A percentile compares a stretch with the other conserved stretches of the same genome.
These are phyloP conservation scores for Naganishia vishniacii DNA, from an alignment of 768 basidiomycete genomes.

Conservation along the genomic window DNA sequence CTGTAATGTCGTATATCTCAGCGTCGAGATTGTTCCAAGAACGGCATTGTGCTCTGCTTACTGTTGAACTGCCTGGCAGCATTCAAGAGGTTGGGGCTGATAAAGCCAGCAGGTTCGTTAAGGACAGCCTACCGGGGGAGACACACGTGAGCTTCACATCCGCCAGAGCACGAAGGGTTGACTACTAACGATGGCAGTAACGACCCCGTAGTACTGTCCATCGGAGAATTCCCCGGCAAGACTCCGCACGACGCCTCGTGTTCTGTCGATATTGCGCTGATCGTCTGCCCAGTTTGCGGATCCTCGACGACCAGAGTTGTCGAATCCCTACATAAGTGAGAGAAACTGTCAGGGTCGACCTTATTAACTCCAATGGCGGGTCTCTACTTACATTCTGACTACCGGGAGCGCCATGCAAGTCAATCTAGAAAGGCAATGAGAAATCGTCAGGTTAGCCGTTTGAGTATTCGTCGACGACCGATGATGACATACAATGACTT, in stretches of 20 bases:
- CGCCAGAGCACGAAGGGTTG: neutral
- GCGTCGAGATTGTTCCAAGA: neutral
- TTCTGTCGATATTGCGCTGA: constrained; percentile 36
- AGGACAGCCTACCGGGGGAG: constrained; percentile 29
- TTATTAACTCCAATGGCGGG: too few species aligned
- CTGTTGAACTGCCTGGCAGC: constrained; percentile 32
- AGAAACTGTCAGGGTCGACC: neutral
- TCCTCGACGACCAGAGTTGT: constrained; percentile 44
- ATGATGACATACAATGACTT: constrained; percentile 34
- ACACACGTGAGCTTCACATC: neutral
- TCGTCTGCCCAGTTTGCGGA: constrained; percentile 36
- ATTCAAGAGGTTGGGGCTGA: constrained; percentile 32
- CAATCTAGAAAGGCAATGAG: constrained; percentile 27
- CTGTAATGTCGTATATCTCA: neutral
- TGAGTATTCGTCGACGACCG: neutral
- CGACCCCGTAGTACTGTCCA: constrained; percentile 40
- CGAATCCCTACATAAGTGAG: constrained; percentile 26
- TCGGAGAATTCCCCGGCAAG: constrained; percentile 43
- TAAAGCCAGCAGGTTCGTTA: constrained; percentile 46
- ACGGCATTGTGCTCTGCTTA: neutral
- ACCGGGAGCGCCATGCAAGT: constrained; percentile 47
- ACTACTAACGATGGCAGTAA: constrained; percentile 38
- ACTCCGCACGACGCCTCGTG: constrained; percentile 36
- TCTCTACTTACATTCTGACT: constrained; percentile 34
- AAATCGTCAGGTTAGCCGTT: neutral